A percentile compares a stretch with the other conserved stretches of the same genome.
phyloP scores from a whole-genome alignment of 441 rosid genomes.

The Arabidopsis lyrata region DNA sequence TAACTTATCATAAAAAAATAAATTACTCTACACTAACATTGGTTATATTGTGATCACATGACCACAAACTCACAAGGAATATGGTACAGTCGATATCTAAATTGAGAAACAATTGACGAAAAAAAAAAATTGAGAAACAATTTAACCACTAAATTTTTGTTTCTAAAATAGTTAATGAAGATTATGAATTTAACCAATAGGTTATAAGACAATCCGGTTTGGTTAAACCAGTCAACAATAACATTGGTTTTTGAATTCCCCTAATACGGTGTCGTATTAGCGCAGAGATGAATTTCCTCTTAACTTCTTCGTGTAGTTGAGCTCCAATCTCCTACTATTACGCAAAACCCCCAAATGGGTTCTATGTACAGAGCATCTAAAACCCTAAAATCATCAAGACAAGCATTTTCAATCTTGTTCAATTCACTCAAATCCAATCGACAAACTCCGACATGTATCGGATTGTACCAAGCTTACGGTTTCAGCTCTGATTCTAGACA shows the following conservation, averaged over 20 bases:
- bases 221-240: slow-evolving; percentile 4
- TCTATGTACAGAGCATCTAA: slow-evolving; percentile 59
- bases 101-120: not conserved
- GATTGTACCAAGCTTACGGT: slow-evolving; percentile 45
- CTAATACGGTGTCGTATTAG: not conserved
- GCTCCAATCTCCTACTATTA: slow-evolving; percentile 23
- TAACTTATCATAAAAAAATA: not conserved
- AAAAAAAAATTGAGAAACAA: not conserved
- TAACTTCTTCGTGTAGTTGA: slow-evolving; percentile 11
- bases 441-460: slow-evolving; percentile 33
- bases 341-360: slow-evolving; percentile 60
- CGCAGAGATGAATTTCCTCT: not conserved
- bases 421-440: slow-evolving; percentile 23
- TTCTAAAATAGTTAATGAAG: not conserved
- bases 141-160: not conserved
- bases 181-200: not conserved
- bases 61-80: not conserved
- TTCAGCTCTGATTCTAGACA: slow-evolving; percentile 69
- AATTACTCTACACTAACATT: not conserved
- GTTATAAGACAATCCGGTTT: not conserved
- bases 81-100: not conserved
- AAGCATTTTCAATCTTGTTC: slow-evolving; percentile 24
- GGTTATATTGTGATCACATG: not conserved
- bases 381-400: slow-evolving; percentile 59
- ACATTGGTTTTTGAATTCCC: not conserved